Evolutionary conservation across 768 basidiomycete species (phyloP).

Genomic region (Neoboletus brunneissimus): DNA sequence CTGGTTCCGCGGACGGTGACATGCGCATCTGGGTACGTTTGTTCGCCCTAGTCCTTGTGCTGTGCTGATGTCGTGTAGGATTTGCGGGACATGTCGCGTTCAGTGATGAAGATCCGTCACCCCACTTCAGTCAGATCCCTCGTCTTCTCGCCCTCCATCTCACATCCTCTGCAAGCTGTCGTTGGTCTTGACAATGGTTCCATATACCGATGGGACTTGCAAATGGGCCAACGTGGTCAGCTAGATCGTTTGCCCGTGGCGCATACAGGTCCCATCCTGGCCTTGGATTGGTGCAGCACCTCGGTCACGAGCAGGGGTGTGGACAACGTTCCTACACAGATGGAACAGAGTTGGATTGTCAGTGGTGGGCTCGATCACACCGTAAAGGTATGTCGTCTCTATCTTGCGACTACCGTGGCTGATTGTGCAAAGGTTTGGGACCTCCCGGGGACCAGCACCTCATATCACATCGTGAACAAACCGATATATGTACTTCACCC

Average conservation of each 20-base stretch:
- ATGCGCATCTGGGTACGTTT: conserved; percentile 72
- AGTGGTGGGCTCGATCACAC: conserved; percentile 77
- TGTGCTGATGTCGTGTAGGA: conserved; percentile 44
- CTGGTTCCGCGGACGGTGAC: conserved; percentile 78
- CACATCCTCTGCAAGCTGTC: conserved; percentile 65
- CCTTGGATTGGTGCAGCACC: conserved; percentile 66
- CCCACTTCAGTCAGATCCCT: conserved; percentile 66
- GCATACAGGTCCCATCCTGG: conserved; percentile 67
- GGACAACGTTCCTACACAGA: conserved; percentile 14
- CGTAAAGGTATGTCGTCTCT: conserved; percentile 54
- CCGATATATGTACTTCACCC: conserved; percentile 73
- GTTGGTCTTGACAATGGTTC: conserved; percentile 69
- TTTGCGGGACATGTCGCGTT: conserved; percentile 66
- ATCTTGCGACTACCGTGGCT: not conserved
- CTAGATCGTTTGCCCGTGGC: conserved; percentile 73
- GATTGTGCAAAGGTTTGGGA: conserved; percentile 63
- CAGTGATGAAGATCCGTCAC: conserved; percentile 68
- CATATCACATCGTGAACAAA: conserved; percentile 57
- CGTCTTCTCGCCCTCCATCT: conserved; percentile 64
- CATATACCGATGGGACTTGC: conserved; percentile 77
- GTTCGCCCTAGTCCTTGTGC: not conserved
- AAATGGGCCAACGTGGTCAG: conserved; percentile 71
- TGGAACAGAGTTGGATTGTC: conserved; percentile 65
- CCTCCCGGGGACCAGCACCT: conserved; percentile 38
- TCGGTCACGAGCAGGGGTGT: conserved; percentile 17